phyloP scores from a whole-genome alignment of 805 yeast genomes.

The Cyberlindnera euphorbiae region DNA sequence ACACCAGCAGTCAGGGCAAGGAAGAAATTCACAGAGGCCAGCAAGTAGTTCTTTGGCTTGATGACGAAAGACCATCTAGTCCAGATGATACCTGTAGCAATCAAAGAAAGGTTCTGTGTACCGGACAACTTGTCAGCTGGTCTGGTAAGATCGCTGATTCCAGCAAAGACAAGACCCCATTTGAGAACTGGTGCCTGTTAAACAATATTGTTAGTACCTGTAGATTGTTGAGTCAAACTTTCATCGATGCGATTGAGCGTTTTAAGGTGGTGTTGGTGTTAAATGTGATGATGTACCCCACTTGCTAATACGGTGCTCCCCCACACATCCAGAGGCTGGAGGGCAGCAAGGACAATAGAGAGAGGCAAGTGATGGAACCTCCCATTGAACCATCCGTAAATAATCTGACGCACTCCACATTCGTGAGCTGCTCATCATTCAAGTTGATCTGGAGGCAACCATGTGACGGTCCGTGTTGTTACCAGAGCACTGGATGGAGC shows the following conservation, averaged over 20 bases:
- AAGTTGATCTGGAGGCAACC: no score
- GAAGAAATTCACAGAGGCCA: slow-evolving; percentile 94
- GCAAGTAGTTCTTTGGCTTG: slow-evolving; percentile 75
- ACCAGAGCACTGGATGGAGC: no score
- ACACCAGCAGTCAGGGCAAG: slow-evolving; percentile 84
- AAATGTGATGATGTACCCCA: no score
- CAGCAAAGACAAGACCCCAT: slow-evolving; percentile 92
- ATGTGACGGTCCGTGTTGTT: no score
- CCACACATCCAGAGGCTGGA: no score
- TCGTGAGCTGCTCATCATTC: no score
- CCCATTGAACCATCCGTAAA: no score
- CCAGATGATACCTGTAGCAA: slow-evolving; percentile 94
- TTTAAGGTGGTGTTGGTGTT: not conserved
- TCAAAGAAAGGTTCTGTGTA: slow-evolving; percentile 65
- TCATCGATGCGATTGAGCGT: not conserved
- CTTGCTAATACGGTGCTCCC: no score
- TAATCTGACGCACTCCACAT: no score
- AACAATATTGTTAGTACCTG: slow-evolving; percentile 7
- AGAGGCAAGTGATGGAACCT: no score
- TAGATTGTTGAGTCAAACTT: not conserved
- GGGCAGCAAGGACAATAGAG: no score
- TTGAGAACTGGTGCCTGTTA: slow-evolving; percentile 23
- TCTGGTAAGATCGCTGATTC: slow-evolving; percentile 77
- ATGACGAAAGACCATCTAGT: slow-evolving; percentile 97
- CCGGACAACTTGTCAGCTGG: slow-evolving; percentile 92